Percentiles rank a stretch among this genome's conserved stretches.
phyloP scores from a whole-genome alignment of 1,284 basidiomycete genomes.

The Stygiomarasmius scandens region DNA sequence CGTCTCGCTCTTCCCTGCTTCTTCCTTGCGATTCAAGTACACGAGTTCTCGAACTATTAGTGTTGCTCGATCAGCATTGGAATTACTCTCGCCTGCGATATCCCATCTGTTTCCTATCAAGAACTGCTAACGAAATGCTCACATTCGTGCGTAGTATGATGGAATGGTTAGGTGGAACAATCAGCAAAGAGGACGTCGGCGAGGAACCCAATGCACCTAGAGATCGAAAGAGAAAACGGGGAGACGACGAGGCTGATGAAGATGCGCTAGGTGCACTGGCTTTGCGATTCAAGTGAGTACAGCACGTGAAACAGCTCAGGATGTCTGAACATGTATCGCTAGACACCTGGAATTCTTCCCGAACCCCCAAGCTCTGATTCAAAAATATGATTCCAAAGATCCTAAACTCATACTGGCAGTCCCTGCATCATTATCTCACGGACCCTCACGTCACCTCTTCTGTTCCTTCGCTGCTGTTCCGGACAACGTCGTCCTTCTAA shows the following conservation, averaged over 20 bases:
- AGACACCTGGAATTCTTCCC: slow-evolving; percentile 92
- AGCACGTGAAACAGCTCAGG: too few species aligned
- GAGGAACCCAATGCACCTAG: slow-evolving; percentile 63
- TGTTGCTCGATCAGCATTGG: slow-evolving; percentile 98
- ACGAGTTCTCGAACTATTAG: slow-evolving; percentile 90
- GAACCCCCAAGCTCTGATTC: slow-evolving; percentile 78
- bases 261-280: slow-evolving; percentile 78
- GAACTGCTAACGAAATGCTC: slow-evolving; percentile 92
- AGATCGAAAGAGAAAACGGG: slow-evolving; percentile 61
- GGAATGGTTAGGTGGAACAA: slow-evolving; percentile 96
- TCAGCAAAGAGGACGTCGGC: slow-evolving; percentile 86
- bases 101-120: slow-evolving; percentile 91
- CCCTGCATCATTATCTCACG: slow-evolving; percentile 90
- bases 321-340: too few species aligned
- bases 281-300: slow-evolving; percentile 68
- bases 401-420: slow-evolving; percentile 95
- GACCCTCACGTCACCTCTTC: slow-evolving; percentile 87
- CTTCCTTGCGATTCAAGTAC: slow-evolving; percentile 95
- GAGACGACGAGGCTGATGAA: slow-evolving; percentile 68
- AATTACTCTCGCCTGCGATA: slow-evolving; percentile 79
- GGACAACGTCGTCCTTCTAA: slow-evolving; percentile 86
- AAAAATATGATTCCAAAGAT: slow-evolving; percentile 81
- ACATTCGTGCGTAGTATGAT: slow-evolving; percentile 96
- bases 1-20: slow-evolving; percentile 79
- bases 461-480: slow-evolving; percentile 80